A percentile compares a stretch with the other conserved stretches of the same genome.
Evolutionary conservation across 2,329 filamentous ascomycete species (phyloP).

Genomic region (Fusarium palustre): DNA sequence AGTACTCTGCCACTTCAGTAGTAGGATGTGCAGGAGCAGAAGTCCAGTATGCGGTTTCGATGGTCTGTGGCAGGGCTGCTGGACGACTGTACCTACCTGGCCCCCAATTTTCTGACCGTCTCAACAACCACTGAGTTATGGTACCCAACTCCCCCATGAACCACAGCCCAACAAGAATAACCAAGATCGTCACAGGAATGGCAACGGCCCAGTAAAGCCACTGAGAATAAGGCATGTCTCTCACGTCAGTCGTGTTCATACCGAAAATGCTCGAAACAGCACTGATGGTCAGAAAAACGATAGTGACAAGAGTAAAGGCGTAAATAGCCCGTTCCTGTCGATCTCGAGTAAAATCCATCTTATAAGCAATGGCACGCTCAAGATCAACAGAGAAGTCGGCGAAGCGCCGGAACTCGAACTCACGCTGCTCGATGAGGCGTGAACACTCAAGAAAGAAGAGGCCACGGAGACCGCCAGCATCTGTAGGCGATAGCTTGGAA

Average conservation of each 20-base stretch:
- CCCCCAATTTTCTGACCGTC: slow-evolving; percentile 24
- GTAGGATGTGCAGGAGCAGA: slow-evolving; percentile 3
- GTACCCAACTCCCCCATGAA: slow-evolving; percentile 59
- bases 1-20: slow-evolving; percentile 15
- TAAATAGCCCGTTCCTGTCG: slow-evolving; percentile 62
- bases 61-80: slow-evolving; percentile 20
- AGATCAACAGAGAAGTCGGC: slow-evolving; percentile 50
- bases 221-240: slow-evolving; percentile 61
- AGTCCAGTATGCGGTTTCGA: slow-evolving; percentile 21
- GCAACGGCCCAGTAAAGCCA: slow-evolving; percentile 64
- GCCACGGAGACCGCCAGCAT: slow-evolving; percentile 53
- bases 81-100: slow-evolving; percentile 23
- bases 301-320: slow-evolving; percentile 63
- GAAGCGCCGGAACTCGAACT: slow-evolving; percentile 50
- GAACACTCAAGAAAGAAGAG: slow-evolving; percentile 56
- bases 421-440: slow-evolving; percentile 53
- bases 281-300: slow-evolving; percentile 61
- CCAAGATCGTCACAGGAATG: slow-evolving; percentile 58
- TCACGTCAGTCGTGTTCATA: slow-evolving; percentile 65
- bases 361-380: slow-evolving; percentile 50
- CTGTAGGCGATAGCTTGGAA: slow-evolving; percentile 53
- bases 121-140: slow-evolving; percentile 48
- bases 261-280: slow-evolving; percentile 63
- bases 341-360: slow-evolving; percentile 57
- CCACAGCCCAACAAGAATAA: slow-evolving; percentile 56